Evolutionary conservation across 2,329 filamentous ascomycete genomes (phyloP).

Genomic region (Zasmidium cellare): DNA sequence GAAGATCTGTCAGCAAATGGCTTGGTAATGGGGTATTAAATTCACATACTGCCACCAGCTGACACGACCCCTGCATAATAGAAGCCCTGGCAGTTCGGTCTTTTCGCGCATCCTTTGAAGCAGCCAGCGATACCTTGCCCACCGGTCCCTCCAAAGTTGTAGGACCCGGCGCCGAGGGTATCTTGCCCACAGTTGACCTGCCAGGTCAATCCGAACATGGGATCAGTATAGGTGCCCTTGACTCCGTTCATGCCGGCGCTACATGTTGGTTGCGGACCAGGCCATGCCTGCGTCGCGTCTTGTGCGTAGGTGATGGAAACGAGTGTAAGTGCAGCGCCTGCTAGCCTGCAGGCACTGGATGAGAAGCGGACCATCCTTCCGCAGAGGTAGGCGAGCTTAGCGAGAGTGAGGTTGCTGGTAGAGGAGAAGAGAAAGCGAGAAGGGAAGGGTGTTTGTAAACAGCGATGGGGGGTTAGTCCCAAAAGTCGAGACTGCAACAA

Average conservation of each 20-base stretch:
- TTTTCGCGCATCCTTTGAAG: slow-evolving; percentile 4
- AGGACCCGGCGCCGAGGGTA: background rate
- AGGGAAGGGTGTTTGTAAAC: slow-evolving; percentile 3
- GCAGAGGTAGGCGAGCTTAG: slow-evolving; percentile 2
- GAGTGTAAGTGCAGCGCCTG: slow-evolving; percentile 11
- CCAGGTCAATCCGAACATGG: background rate
- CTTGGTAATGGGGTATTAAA: too few relatives aligned
- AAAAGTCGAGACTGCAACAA: slow-evolving; percentile 6
- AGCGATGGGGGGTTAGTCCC: background rate
- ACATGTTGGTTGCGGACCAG: slow-evolving; percentile 8
- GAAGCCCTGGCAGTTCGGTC: slow-evolving; percentile 3
- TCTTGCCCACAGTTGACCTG: slow-evolving; percentile 3
- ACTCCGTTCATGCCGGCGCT: slow-evolving; percentile 2
- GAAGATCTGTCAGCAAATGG: too few relatives aligned
- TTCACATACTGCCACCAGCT: too few relatives aligned
- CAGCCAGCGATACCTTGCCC: slow-evolving; percentile 2
- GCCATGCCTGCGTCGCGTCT: slow-evolving; percentile 18
- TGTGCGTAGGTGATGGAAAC: slow-evolving; percentile 4
- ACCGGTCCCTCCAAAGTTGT: slow-evolving; percentile 1
- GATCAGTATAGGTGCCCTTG: slow-evolving; percentile 18
- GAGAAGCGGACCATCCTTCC: slow-evolving; percentile 15
- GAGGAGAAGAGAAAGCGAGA: background rate
- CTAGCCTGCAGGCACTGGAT: slow-evolving; percentile 7
- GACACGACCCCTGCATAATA: background rate
- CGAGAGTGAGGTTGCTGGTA: slow-evolving; percentile 1